A percentile compares a stretch with the other conserved stretches of the same genome.
phyloP scores from a whole-genome alignment of 2,329 filamentous ascomycete genomes.

The Magnaporthiopsis incrustans region DNA sequence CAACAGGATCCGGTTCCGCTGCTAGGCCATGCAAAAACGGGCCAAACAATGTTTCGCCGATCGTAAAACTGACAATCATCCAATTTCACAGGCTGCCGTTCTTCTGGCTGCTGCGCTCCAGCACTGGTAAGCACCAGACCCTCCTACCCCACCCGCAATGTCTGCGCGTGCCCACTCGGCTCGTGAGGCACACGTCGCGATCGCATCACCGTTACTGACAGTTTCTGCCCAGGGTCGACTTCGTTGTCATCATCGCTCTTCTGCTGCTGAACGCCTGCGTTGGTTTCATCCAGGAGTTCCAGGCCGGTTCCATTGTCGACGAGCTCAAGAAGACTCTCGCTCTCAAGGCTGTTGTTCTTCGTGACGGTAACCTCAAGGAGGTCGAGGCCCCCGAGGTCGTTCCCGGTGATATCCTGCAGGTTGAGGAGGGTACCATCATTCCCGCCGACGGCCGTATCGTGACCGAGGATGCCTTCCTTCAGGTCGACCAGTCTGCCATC shows the following conservation, averaged over 20 bases:
- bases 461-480: constrained; percentile 74
- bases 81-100: constrained; percentile 51
- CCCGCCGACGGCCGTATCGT: constrained; percentile 82
- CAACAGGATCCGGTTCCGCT: neutral
- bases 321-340: constrained; percentile 75
- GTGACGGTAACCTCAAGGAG: constrained; percentile 70
- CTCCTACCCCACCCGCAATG: neutral
- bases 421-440: constrained; percentile 89
- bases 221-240: constrained; percentile 55
- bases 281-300: constrained; percentile 83
- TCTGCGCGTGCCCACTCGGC: neutral
- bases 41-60: constrained; percentile 18
- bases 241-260: constrained; percentile 74
- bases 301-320: constrained; percentile 84
- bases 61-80: constrained; percentile 9
- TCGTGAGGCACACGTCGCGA: neutral
- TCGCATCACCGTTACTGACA: neutral
- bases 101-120: constrained; percentile 74
- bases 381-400: constrained; percentile 78
- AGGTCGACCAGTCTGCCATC: constrained; percentile 87
- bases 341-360: constrained; percentile 78
- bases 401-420: constrained; percentile 80
- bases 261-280: constrained; percentile 76
- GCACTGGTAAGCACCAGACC: constrained; percentile 45
- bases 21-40: neutral